These are phyloP conservation scores for Eucalyptus coolabah DNA, from an alignment of 345 rosid genomes.

Conservation along the genomic window DNA sequence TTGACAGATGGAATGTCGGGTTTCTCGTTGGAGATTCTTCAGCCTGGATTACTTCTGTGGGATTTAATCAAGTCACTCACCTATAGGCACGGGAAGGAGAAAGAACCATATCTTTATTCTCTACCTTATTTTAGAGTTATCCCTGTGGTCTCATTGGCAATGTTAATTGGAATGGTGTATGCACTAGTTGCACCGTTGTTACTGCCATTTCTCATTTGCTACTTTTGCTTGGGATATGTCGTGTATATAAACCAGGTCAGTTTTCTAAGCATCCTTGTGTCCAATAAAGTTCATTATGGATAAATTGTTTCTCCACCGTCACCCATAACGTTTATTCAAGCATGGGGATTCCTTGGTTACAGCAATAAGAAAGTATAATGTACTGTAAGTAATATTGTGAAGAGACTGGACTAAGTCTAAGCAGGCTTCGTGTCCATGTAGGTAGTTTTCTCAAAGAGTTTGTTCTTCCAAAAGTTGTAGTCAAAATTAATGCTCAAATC, in stretches of 20 bases:
- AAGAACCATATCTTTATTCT: slow-evolving; percentile 61
- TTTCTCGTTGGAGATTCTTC: slow-evolving; percentile 81
- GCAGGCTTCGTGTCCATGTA: not conserved
- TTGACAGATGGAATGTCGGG: slow-evolving; percentile 80
- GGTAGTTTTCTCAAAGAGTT: not conserved
- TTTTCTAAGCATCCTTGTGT: not conserved
- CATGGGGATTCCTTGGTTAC: not conserved
- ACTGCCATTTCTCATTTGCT: slow-evolving; percentile 77
- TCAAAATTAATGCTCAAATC: not conserved
- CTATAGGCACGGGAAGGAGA: slow-evolving; percentile 37
- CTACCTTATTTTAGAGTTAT: slow-evolving; percentile 67
- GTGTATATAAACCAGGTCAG: slow-evolving; percentile 76
- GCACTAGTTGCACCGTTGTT: slow-evolving; percentile 75
- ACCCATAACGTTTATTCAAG: not conserved
- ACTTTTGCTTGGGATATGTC: slow-evolving; percentile 67
- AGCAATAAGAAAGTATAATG: not conserved
- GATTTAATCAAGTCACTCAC: slow-evolving; percentile 37
- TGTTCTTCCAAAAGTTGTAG: not conserved
- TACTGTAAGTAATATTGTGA: not conserved
- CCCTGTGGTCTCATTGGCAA: slow-evolving; percentile 58
- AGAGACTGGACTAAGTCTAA: not conserved
- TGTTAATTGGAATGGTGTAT: slow-evolving; percentile 73
- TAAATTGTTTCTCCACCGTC: not conserved
- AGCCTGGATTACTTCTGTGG: slow-evolving; percentile 49
- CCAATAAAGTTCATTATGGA: not conserved